Conservation (phyloP, 2,329 filamentous ascomycete genomes). For the Diaporthe sp. region DNA sequence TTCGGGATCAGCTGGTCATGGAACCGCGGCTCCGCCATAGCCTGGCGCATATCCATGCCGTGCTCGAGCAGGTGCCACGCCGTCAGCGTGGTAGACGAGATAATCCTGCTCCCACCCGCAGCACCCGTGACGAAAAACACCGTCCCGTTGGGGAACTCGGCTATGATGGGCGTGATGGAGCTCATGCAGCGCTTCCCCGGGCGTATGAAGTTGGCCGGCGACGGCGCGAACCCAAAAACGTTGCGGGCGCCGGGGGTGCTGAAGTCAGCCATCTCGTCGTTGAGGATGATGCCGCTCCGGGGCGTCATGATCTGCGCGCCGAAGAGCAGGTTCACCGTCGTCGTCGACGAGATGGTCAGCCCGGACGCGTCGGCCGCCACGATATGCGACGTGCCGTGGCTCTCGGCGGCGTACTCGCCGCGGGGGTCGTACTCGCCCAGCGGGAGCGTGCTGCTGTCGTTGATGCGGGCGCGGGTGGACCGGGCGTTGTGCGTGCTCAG, state of each 20-base stretch:
- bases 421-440: conserved; percentile 79
- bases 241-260: conserved; percentile 82
- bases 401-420: conserved; percentile 73
- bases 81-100: conserved; percentile 83
- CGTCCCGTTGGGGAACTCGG: conserved; percentile 71
- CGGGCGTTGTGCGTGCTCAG: conserved; percentile 69
- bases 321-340: conserved; percentile 89
- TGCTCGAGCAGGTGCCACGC: conserved; percentile 80
- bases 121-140: conserved; percentile 80
- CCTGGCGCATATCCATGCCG: conserved; percentile 67
- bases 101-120: conserved; percentile 87
- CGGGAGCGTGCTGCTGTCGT: conserved; percentile 77
- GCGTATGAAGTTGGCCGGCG: conserved; percentile 82
- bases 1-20: conserved; percentile 87
- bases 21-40: conserved; percentile 75
- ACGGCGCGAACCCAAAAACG: conserved; percentile 86
- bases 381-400: conserved; percentile 79
- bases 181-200: conserved; percentile 85
- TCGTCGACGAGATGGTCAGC: conserved; percentile 83
- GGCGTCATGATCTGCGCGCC: conserved; percentile 84
- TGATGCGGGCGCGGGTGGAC: conserved; percentile 73
- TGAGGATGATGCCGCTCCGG: conserved; percentile 84
- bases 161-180: conserved; percentile 84
- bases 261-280: conserved; percentile 82
- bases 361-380: conserved; percentile 78